phyloP scores from a whole-genome alignment of 176 grass and related monocot genomes.

The Themeda triandra region DNA sequence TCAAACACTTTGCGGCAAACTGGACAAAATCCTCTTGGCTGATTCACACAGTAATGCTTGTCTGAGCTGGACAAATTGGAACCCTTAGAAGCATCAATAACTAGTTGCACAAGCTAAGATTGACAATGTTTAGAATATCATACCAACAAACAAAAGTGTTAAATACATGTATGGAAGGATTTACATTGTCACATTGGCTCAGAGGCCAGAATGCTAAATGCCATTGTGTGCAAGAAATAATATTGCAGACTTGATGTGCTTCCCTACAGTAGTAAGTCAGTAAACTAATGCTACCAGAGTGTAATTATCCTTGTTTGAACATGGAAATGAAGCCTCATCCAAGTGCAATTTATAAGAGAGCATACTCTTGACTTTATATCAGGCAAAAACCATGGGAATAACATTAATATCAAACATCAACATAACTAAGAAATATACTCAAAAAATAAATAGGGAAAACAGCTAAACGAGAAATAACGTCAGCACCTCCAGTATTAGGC shows the following conservation, averaged over 20 bases:
- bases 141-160: conserved; percentile 2
- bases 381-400: background rate
- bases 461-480: conserved; percentile 9
- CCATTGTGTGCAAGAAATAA: background rate
- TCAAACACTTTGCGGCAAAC: conserved; percentile 94
- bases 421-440: background rate
- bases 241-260: too few relatives aligned
- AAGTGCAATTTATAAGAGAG: background rate
- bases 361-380: background rate
- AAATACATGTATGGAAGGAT: background rate
- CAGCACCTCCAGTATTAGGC: conserved; percentile 19
- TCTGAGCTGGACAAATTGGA: conserved; percentile 48
- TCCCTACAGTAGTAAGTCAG: background rate
- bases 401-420: background rate
- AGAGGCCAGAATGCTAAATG: background rate
- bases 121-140: background rate
- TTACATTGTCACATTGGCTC: conserved; percentile 6
- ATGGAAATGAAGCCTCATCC: background rate
- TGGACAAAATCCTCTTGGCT: conserved; percentile 80
- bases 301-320: background rate
- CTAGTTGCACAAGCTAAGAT: conserved; percentile 24
- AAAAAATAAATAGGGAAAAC: background rate
- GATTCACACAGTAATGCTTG: conserved; percentile 36
- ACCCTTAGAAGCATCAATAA: conserved; percentile 37
- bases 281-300: conserved; percentile 7